Conservation (phyloP, 441 rosid species). For the Populus trichocarpa region DNA sequence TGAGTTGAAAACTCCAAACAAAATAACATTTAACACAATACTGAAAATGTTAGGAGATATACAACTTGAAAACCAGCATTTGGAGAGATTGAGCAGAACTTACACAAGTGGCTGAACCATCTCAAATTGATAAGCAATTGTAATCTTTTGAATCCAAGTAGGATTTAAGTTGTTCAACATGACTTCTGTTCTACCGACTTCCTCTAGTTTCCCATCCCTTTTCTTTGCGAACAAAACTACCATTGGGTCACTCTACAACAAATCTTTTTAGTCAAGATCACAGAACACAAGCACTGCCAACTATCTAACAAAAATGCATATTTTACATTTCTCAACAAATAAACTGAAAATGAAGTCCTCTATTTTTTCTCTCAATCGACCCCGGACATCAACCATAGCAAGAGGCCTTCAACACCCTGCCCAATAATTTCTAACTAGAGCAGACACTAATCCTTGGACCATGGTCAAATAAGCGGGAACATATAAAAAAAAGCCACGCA, state of each 20-base stretch:
- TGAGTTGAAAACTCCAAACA: not conserved
- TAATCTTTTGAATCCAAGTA: slow-evolving; percentile 65
- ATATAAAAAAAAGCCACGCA: too few relatives aligned
- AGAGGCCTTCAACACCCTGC: not conserved
- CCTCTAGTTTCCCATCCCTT: slow-evolving; percentile 61
- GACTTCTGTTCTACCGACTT: slow-evolving; percentile 89
- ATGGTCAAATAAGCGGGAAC: too few relatives aligned
- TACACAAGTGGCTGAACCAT: slow-evolving; percentile 70
- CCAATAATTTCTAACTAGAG: not conserved
- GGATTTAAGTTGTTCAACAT: slow-evolving; percentile 65
- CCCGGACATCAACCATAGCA: not conserved
- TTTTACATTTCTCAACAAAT: not conserved
- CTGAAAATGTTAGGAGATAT: not conserved
- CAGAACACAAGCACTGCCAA: not conserved
- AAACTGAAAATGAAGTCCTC: not conserved
- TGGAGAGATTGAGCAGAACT: slow-evolving; percentile 19
- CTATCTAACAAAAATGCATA: not conserved
- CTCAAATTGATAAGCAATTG: slow-evolving; percentile 77
- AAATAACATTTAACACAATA: not conserved
- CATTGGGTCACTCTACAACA: slow-evolving; percentile 82
- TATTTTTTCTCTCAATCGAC: not conserved
- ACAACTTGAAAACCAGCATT: not conserved
- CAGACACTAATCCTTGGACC: too few relatives aligned
- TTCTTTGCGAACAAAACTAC: slow-evolving; percentile 55
- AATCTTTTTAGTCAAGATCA: slow-evolving; percentile 6